Evolutionary conservation across 495 filamentous ascomycete species (phyloP).

Genomic region (Cetradonia linearis): DNA sequence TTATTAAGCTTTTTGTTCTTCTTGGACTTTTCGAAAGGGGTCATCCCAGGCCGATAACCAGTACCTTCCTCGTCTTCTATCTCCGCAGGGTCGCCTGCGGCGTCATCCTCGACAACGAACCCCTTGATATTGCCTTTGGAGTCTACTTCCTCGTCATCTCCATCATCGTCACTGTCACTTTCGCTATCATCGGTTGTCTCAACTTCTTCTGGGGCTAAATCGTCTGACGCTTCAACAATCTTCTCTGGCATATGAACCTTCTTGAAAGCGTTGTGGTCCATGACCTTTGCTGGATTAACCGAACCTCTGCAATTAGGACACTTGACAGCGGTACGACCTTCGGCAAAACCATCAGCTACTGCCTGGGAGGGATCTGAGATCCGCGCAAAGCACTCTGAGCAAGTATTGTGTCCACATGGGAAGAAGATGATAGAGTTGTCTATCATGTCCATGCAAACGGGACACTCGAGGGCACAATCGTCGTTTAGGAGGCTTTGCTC

Average conservation of each 20-base stretch:
- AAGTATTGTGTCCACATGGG: slow-evolving; percentile 24
- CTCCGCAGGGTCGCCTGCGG: slow-evolving; percentile 28
- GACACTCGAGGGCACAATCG: slow-evolving; percentile 54
- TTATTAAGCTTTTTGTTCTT: slow-evolving; percentile 34
- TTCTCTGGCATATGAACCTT: slow-evolving; percentile 57
- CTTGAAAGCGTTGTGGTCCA: slow-evolving; percentile 63
- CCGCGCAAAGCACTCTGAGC: slow-evolving; percentile 43
- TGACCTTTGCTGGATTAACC: slow-evolving; percentile 56
- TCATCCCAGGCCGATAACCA: slow-evolving; percentile 23
- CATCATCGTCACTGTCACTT: slow-evolving; percentile 28
- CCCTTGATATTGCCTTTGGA: slow-evolving; percentile 41
- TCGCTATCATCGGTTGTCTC: slow-evolving; percentile 36
- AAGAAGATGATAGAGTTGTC: slow-evolving; percentile 59
- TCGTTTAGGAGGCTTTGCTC: slow-evolving; percentile 35
- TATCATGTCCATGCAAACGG: slow-evolving; percentile 69
- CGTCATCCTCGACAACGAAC: slow-evolving; percentile 49
- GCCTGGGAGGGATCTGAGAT: slow-evolving; percentile 52
- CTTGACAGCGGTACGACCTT: slow-evolving; percentile 35
- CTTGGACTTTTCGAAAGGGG: slow-evolving; percentile 22
- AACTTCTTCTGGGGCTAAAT: slow-evolving; percentile 32
- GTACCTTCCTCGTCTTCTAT: slow-evolving; percentile 23
- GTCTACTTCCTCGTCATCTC: slow-evolving; percentile 37
- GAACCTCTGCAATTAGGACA: slow-evolving; percentile 69
- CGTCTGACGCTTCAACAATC: slow-evolving; percentile 30
- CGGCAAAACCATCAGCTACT: slow-evolving; percentile 46